Evolutionary conservation across 495 filamentous ascomycete species (phyloP), one percentile per base, ranked within the genome.

Genomic region (Hypoxylon rickii): DNA sequence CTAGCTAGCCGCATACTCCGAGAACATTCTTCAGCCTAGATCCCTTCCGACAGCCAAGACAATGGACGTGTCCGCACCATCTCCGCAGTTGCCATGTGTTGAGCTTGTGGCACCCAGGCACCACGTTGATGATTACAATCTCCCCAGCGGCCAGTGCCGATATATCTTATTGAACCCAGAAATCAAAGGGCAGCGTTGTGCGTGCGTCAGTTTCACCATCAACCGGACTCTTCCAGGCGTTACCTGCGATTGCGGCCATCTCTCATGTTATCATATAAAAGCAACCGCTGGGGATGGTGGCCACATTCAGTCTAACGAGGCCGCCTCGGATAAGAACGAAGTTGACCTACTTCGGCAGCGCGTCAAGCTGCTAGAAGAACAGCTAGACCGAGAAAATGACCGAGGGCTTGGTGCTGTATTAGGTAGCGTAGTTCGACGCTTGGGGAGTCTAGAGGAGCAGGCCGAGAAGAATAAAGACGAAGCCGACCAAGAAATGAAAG

Each of bases 251-350:
- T 83, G 80, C 55, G 80, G 80, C 15, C 80, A 83, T 56, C 74
- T 77, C 41, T 78, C 80, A 20, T 81, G 78, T 53, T 83, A 75
- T 55, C 80, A 83, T 63, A 68, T n/a, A n/a, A n/a, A n/a, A n/a
- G n/a, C n/a, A n/a, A n/a, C n/a, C n/a, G n/a, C n/a, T n/a, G n/a
- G n/a, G n/a, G n/a, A n/a, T n/a, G n/a, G n/a, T n/a, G n/a, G n/a
- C n/a, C n/a, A n/a, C n/a, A n/a, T 72, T 42, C 71, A 70, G 40
- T 73, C 76, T 3, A 61, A 70, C 15, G 75, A 77, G 18, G 51
- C 67, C 7, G 50, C 69, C 11, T 59, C 52, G 10, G 73, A 76
- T 47, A 70, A 63, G 47, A 71, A 61, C 31, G 79, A 82, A 63
- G 47, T 83, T 18, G 79, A 80, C 17, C 62, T 66, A 10, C 58